phyloP scores from a whole-genome alignment of 2,329 filamentous ascomycete genomes.

The Xylaria sp. region DNA sequence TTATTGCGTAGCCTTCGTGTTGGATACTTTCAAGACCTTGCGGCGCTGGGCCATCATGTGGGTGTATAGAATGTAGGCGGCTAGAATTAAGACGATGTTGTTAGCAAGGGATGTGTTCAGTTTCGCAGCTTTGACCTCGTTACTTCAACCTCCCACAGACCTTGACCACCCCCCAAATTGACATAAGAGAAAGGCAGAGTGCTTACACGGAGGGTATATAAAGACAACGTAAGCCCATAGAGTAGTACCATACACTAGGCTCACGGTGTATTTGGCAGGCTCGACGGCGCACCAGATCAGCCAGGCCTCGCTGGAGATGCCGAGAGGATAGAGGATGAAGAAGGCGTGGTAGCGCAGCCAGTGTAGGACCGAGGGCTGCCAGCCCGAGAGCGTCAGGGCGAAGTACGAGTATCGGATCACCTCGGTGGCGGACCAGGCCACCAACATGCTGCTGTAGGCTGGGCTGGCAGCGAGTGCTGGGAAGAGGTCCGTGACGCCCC shows the following conservation, averaged over 20 bases:
- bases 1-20: constrained; percentile 57
- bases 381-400: constrained; percentile 72
- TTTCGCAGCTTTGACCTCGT: background rate
- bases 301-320: constrained; percentile 87
- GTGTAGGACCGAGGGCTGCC: constrained; percentile 72
- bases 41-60: constrained; percentile 94
- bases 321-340: constrained; percentile 90
- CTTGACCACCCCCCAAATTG: background rate
- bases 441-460: constrained; percentile 79
- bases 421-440: constrained; percentile 91
- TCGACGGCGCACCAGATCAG: constrained; percentile 78
- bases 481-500: constrained; percentile 82
- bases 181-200: constrained; percentile 14
- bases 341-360: constrained; percentile 96
- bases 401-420: constrained; percentile 95
- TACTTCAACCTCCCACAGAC: too few relatives aligned
- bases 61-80: constrained; percentile 84
- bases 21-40: constrained; percentile 77
- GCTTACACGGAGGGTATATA: constrained; percentile 83
- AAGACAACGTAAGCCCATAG: constrained; percentile 79
- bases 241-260: constrained; percentile 69
- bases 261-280: constrained; percentile 62
- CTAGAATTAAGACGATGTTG: constrained; percentile 53
- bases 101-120: constrained; percentile 17
- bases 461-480: constrained; percentile 68